These are phyloP conservation scores for Aspergillus hortae DNA, from an alignment of 2,329 filamentous ascomycete genomes.

Conservation along the genomic window DNA sequence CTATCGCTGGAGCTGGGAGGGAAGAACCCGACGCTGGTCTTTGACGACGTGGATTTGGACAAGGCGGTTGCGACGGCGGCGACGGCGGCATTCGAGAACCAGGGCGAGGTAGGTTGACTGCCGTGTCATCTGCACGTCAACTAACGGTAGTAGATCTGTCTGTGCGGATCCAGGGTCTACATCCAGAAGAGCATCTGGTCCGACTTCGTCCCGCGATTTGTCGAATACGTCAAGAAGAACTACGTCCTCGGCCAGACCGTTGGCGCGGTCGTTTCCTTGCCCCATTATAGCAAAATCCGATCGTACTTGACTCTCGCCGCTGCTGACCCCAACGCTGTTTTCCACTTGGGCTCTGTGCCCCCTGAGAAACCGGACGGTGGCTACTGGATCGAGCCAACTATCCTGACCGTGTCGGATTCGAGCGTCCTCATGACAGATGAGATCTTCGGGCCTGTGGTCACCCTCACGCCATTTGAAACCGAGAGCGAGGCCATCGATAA, in stretches of 20 bases:
- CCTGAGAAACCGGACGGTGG: constrained; percentile 45
- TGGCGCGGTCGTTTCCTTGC: constrained; percentile 37
- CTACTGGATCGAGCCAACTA: constrained; percentile 61
- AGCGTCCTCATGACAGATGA: constrained; percentile 51
- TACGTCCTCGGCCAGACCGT: constrained; percentile 57
- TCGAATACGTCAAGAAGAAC: constrained; percentile 51
- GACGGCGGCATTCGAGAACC: constrained; percentile 16
- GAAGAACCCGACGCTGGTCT: constrained; percentile 17
- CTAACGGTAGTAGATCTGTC: constrained; percentile 32
- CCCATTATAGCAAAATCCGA: constrained; percentile 49
- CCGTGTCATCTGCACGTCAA: neutral
- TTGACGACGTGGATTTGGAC: constrained; percentile 16
- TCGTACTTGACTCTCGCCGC: constrained; percentile 56
- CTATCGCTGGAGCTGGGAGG: constrained; percentile 17
- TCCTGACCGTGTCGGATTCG: constrained; percentile 46
- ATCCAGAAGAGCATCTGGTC: constrained; percentile 62
- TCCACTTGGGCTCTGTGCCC: constrained; percentile 54
- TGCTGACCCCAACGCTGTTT: constrained; percentile 51
- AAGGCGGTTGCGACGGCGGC: constrained; percentile 13
- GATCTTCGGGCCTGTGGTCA: constrained; percentile 50
- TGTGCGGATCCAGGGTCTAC: constrained; percentile 63
- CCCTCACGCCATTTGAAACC: constrained; percentile 50
- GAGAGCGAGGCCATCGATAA: constrained; percentile 49
- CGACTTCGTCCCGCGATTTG: constrained; percentile 54
- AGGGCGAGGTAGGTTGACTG: constrained; percentile 7